These are phyloP conservation scores for Aspergillus cejpii DNA, from an alignment of 2,329 filamentous ascomycete genomes.

Conservation along the genomic window DNA sequence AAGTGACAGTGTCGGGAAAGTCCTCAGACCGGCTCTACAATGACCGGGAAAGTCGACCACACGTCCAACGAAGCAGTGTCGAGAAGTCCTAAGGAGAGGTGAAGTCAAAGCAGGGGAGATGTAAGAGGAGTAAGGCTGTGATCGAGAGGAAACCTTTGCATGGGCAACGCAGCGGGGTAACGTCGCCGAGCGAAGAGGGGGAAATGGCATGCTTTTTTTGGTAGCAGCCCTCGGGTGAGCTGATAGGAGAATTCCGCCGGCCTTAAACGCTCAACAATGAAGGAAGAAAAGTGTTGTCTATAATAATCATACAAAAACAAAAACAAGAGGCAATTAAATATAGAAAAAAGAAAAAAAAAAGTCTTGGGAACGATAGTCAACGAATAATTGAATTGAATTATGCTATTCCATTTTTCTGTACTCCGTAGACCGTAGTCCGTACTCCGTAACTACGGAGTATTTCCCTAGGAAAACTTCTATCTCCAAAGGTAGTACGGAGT, in stretches of 20 bases:
- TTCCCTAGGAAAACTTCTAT: too few relatives aligned
- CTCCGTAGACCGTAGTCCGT: too few relatives aligned
- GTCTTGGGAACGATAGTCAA: background rate
- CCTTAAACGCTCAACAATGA: background rate
- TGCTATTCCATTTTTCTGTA: too few relatives aligned
- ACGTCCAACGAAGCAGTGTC: slow-evolving; percentile 10
- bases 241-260: slow-evolving; percentile 6
- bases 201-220: slow-evolving; percentile 26
- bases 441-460: too few relatives aligned
- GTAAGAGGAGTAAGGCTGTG: slow-evolving; percentile 12
- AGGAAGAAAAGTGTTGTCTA: background rate
- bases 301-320: background rate
- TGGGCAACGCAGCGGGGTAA: slow-evolving; percentile 22
- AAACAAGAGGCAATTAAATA: background rate
- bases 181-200: slow-evolving; percentile 19
- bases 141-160: slow-evolving; percentile 13
- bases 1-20: slow-evolving; percentile 15
- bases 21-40: slow-evolving; percentile 13
- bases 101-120: slow-evolving; percentile 10
- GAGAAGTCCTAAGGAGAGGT: slow-evolving; percentile 8
- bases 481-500: too few relatives aligned
- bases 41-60: slow-evolving; percentile 14
- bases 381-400: too few relatives aligned
- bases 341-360: background rate
- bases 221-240: slow-evolving; percentile 5